These are phyloP conservation scores for Cystobasidium slooffiae DNA, from an alignment of 1,284 basidiomycete genomes.

Conservation along the genomic window DNA sequence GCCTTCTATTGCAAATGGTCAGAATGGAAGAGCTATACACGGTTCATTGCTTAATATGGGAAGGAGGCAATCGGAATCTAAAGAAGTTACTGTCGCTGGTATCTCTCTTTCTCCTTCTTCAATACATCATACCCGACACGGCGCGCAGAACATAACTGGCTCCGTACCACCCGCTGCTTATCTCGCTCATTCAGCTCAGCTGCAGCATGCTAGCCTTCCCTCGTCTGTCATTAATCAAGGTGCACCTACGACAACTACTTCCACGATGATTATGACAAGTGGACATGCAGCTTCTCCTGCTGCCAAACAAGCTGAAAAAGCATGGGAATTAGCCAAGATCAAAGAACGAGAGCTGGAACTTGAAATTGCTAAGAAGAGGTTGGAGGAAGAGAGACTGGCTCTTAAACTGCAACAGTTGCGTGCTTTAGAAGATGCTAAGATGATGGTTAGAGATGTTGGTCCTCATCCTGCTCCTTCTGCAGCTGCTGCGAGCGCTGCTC, in stretches of 20 bases:
- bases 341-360: neutral
- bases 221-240: too few relatives aligned
- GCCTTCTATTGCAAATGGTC: neutral
- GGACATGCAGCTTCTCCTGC: slow-evolving; percentile 28
- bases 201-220: too few relatives aligned
- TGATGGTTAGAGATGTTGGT: neutral
- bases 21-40: neutral
- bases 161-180: neutral
- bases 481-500: too few relatives aligned
- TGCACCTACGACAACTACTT: neutral
- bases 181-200: neutral
- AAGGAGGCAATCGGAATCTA: neutral
- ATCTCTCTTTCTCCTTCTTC: neutral
- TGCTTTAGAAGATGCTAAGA: neutral
- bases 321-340: slow-evolving; percentile 9
- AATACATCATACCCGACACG: neutral
- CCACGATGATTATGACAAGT: slow-evolving; percentile 3
- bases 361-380: neutral
- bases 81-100: neutral
- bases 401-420: neutral
- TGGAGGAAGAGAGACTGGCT: neutral
- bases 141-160: neutral
- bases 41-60: neutral
- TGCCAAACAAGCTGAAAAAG: slow-evolving; percentile 8
- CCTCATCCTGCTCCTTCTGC: neutral